Evolutionary conservation across 257 asterid genomes (phyloP).

Genomic region (Echites panduratus): DNA sequence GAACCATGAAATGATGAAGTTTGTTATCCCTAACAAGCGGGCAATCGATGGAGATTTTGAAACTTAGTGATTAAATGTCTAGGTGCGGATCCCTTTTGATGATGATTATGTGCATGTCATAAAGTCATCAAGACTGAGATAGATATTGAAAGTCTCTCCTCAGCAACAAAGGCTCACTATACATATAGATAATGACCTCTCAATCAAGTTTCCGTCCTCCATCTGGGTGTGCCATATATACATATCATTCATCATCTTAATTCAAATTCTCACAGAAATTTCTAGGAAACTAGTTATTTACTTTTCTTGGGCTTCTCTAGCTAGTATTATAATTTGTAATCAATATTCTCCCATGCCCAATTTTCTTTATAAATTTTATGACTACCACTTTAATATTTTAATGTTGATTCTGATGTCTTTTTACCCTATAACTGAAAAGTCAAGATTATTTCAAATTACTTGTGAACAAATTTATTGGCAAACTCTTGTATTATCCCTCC

Average conservation of each 20-base stretch:
- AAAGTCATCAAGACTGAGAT: slow-evolving; percentile 14
- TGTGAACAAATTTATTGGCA: too few species aligned
- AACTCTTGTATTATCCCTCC: too few species aligned
- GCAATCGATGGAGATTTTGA: slow-evolving; percentile 11
- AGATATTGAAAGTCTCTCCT: slow-evolving; percentile 27
- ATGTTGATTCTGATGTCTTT: too few species aligned
- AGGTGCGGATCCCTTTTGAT: slow-evolving; percentile 42
- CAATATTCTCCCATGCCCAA: too few species aligned
- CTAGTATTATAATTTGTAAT: background rate
- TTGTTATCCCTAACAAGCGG: slow-evolving; percentile 9
- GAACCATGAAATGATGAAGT: too few species aligned
- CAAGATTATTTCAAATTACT: too few species aligned
- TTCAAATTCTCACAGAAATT: slow-evolving; percentile 13
- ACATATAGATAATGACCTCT: slow-evolving; percentile 26
- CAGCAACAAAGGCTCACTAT: slow-evolving; percentile 12
- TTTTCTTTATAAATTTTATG: too few species aligned
- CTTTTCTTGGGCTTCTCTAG: slow-evolving; percentile 21
- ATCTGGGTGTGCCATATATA: slow-evolving; percentile 7
- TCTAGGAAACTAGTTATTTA: slow-evolving; percentile 22
- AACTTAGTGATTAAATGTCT: slow-evolving; percentile 23
- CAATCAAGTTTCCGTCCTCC: slow-evolving; percentile 10
- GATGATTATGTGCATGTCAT: slow-evolving; percentile 3
- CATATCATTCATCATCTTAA: background rate
- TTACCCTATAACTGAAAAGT: too few species aligned
- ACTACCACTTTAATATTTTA: too few species aligned